These are phyloP conservation scores for Nelumbo lutea DNA, from an alignment of 164 flowering plant species.

Conservation along the genomic window DNA sequence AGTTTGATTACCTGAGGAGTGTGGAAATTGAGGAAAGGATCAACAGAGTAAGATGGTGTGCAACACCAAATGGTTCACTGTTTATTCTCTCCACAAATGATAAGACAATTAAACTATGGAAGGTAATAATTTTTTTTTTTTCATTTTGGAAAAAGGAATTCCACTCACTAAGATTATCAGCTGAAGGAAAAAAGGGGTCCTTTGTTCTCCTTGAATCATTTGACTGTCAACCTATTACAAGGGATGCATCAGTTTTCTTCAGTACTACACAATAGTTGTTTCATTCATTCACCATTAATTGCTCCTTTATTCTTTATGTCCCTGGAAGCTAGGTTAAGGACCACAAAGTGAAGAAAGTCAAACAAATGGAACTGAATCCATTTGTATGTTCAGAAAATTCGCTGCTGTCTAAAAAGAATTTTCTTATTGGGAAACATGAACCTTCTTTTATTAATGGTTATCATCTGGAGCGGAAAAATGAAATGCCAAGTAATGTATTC, in stretches of 20 bases:
- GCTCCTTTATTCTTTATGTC: slow-evolving; percentile 7
- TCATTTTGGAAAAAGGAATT: neutral
- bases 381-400: slow-evolving; percentile 50
- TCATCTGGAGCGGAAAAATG: slow-evolving; percentile 43
- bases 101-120: slow-evolving; percentile 79
- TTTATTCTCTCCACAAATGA: slow-evolving; percentile 68
- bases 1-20: slow-evolving; percentile 85
- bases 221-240: neutral
- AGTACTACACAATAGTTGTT: neutral
- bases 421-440: slow-evolving; percentile 27
- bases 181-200: too few species aligned
- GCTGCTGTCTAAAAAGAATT: slow-evolving; percentile 62
- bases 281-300: neutral
- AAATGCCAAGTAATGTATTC: slow-evolving; percentile 9
- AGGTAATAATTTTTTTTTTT: slow-evolving; percentile 33
- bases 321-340: slow-evolving; percentile 57
- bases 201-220: slow-evolving; percentile 1
- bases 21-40: slow-evolving; percentile 84
- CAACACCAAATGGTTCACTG: slow-evolving; percentile 39
- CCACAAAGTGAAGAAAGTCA: slow-evolving; percentile 47
- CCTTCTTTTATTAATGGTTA: slow-evolving; percentile 36
- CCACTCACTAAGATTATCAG: too few species aligned
- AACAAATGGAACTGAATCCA: slow-evolving; percentile 42
- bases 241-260: neutral
- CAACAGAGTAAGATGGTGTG: slow-evolving; percentile 64